A percentile compares a stretch with the other conserved stretches of the same genome.
Conservation (phyloP, 139 green algal species). For the Desmodesmus armatus region DNA sequence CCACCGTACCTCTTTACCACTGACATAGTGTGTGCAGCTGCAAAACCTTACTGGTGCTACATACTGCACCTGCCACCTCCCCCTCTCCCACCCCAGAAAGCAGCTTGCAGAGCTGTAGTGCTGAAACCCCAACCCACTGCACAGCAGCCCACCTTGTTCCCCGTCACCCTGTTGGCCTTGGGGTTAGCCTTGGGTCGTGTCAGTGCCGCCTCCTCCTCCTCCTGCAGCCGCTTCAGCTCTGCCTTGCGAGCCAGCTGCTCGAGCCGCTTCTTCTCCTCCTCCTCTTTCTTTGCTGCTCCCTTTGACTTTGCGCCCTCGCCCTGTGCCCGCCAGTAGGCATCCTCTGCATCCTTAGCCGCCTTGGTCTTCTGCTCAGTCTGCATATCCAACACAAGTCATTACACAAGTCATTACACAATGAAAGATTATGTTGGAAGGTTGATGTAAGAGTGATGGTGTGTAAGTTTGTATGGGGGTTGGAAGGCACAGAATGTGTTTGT, state of each 20-base stretch:
- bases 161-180: constrained; percentile 47
- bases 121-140: too few species aligned
- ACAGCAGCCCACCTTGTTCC: constrained; percentile 46
- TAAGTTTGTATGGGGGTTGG: too few species aligned
- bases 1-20: too few species aligned
- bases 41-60: too few species aligned
- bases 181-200: constrained; percentile 57
- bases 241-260: constrained; percentile 68
- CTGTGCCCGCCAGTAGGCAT: constrained; percentile 61
- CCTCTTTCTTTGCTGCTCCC: constrained; percentile 64
- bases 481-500: too few species aligned
- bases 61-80: too few species aligned
- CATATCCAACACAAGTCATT: constrained; percentile 10
- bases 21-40: too few species aligned
- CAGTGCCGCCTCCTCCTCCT: constrained; percentile 72
- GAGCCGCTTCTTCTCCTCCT: constrained; percentile 64
- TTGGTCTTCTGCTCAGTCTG: neutral
- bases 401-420: too few species aligned
- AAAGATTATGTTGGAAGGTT: too few species aligned
- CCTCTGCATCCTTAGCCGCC: constrained; percentile 50
- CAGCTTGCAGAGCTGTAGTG: too few species aligned
- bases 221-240: constrained; percentile 72
- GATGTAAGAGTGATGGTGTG: too few species aligned
- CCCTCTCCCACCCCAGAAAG: too few species aligned
- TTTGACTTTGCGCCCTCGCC: constrained; percentile 65